Evolutionary conservation across 176 grass and related monocot species (phyloP), one percentile per base, ranked within the genome.

Genomic region (Urochloa ruziziensis): DNA sequence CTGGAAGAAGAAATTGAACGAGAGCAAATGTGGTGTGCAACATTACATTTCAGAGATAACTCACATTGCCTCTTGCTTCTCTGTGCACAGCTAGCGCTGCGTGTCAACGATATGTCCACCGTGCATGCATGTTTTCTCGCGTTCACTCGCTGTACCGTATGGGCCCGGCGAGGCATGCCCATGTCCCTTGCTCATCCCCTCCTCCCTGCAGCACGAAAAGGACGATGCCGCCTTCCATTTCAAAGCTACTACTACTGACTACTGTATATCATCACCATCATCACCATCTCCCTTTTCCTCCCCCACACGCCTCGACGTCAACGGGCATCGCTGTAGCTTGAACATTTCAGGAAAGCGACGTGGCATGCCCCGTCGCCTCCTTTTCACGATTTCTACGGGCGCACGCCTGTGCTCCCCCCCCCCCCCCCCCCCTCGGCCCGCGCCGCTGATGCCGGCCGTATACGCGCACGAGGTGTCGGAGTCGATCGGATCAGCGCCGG

Each of bases 251-350:
- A 46, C 7, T 51, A 13, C 17, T 18, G 6, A 12, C 44, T 47
- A 47, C 44, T 46, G 12, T 13, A 47, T 12, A 47, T 13, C 17
- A 19, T 51, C 16, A 5, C 48, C 4, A 1, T 13, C 10, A 8
- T 27, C 11, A 53, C 13, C 40, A 24, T 19, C 2, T 48, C 39
- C 42, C 18, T 3, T 13, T 15, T 0, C 5, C 10, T 1, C 25
- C 28, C 13, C 6, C 6, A 2, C 14, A 32, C 2, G 3, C 14
- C 48, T 39, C 82, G 59, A 33, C 83, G 74, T 77, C 62, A 78
- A 19, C 21, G 73, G 49, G 27, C 83, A 44, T 68, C 49, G 64
- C 36, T 78, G 66, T 60, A 78, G 51, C 83, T 85, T 78, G 63
- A 25, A 17, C 28, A 5, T 70, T 28, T 13, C 62, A 35, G 1